Conservation (phyloP, 257 asterid species). For the Eustoma russellianum region DNA sequence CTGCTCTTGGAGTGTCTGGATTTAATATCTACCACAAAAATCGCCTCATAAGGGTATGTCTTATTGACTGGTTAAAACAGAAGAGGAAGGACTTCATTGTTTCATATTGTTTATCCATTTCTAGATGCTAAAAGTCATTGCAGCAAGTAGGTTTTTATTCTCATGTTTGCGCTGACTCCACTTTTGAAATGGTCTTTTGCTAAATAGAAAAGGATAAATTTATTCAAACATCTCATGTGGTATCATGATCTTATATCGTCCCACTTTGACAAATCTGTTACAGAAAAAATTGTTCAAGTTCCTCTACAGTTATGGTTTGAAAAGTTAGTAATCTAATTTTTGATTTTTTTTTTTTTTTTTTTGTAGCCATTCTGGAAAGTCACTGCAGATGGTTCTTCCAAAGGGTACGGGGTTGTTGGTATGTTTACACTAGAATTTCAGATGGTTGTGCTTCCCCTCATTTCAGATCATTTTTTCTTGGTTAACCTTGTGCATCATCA, state of each 20-base stretch:
- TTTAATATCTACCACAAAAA: slow-evolving; percentile 86
- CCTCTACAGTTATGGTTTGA: neutral
- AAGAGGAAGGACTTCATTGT: neutral
- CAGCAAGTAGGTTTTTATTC: no score
- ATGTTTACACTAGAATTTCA: slow-evolving; percentile 10
- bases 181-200: no score
- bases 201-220: no score
- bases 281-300: neutral
- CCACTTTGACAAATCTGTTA: no score
- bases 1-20: slow-evolving; percentile 54
- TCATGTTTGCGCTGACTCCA: no score
- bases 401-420: slow-evolving; percentile 85
- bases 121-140: no score
- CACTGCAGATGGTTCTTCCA: slow-evolving; percentile 66
- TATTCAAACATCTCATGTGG: no score
- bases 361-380: slow-evolving; percentile 95
- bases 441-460: neutral
- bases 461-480: neutral
- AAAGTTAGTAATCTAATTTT: neutral
- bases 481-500: slow-evolving; percentile 16
- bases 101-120: no score
- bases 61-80: neutral
- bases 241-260: no score
- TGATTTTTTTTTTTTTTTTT: slow-evolving; percentile 13
- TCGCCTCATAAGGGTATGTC: slow-evolving; percentile 82